Conservation (phyloP, 208 protist species). For the Leishmania aethiopica region DNA sequence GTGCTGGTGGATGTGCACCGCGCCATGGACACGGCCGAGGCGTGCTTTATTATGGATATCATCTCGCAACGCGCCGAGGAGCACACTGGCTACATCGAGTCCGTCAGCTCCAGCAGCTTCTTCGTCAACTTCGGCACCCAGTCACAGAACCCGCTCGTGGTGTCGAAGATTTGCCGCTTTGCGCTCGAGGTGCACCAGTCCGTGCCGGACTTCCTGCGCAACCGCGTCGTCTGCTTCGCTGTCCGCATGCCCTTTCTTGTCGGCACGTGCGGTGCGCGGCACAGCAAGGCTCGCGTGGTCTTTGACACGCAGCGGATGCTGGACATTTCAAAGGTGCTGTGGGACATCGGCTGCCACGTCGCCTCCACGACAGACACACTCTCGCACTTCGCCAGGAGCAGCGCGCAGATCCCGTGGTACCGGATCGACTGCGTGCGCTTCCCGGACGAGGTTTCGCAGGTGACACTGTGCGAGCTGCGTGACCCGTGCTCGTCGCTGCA, state of each 20-base stretch:
- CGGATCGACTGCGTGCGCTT: conserved; percentile 66
- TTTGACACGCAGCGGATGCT: conserved; percentile 45
- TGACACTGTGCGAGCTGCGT: conserved; percentile 61
- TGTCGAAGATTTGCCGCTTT: conserved; percentile 61
- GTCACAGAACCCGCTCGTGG: conserved; percentile 55
- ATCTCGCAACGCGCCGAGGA: conserved; percentile 39
- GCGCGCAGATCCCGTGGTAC: conserved; percentile 48
- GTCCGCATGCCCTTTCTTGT: conserved; percentile 71
- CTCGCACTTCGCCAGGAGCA: conserved; percentile 47
- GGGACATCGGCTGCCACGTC: conserved; percentile 65
- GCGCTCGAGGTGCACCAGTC: conserved; percentile 50
- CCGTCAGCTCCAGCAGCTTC: conserved; percentile 47
- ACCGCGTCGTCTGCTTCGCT: conserved; percentile 57
- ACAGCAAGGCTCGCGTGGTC: conserved; percentile 46
- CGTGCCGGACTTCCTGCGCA: conserved; percentile 33
- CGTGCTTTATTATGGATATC: conserved; percentile 39
- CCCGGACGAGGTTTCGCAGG: conserved; percentile 35
- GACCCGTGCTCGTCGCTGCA: conserved; percentile 20
- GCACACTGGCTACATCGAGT: conserved; percentile 63
- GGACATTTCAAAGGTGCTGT: conserved; percentile 45
- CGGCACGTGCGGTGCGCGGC: conserved; percentile 59
- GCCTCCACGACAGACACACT: conserved; percentile 53
- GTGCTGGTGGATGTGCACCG: conserved; percentile 58
- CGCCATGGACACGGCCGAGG: conserved; percentile 27
- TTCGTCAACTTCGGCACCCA: conserved; percentile 77